A percentile compares a stretch with the other conserved stretches of the same genome.
Evolutionary conservation across 441 rosid genomes (phyloP).

Genomic region (Metrosideros polymorpha): DNA sequence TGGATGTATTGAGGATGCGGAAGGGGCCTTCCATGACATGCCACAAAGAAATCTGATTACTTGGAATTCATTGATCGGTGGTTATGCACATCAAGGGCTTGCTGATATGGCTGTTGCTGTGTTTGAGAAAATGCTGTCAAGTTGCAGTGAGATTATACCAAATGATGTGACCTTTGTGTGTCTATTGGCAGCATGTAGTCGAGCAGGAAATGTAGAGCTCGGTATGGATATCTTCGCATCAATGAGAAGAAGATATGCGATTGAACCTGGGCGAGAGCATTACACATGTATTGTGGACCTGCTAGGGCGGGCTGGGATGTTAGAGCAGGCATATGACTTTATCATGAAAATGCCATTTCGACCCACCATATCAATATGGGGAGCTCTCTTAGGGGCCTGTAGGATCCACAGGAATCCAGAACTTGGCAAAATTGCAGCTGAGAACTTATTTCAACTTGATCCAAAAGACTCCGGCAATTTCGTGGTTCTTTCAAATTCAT

Average conservation of each 20-base stretch:
- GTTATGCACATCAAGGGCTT: constrained; percentile 76
- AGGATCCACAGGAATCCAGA: constrained; percentile 58
- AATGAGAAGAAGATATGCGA: constrained; percentile 41
- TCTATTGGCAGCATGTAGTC: constrained; percentile 76
- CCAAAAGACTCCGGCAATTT: constrained; percentile 80
- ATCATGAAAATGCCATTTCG: constrained; percentile 49
- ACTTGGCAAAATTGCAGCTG: constrained; percentile 60
- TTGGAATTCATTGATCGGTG: constrained; percentile 67
- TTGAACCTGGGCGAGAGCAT: constrained; percentile 76
- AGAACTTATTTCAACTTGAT: constrained; percentile 63
- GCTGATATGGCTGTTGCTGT: constrained; percentile 43
- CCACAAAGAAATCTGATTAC: constrained; percentile 62
- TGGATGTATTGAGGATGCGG: constrained; percentile 55
- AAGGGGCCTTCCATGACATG: constrained; percentile 49
- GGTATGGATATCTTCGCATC: constrained; percentile 67
- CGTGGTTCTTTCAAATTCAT: constrained; percentile 73
- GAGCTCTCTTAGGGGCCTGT: constrained; percentile 84
- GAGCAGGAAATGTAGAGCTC: constrained; percentile 50
- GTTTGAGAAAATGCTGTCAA: constrained; percentile 47
- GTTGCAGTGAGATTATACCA: constrained; percentile 30
- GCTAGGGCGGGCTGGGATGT: constrained; percentile 84
- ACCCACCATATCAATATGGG: constrained; percentile 79
- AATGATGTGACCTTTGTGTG: constrained; percentile 69
- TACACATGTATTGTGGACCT: constrained; percentile 79
- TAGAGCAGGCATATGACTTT: constrained; percentile 52